A percentile compares a stretch with the other conserved stretches of the same genome.
phyloP scores from a whole-genome alignment of 345 rosid species.

The Lepidium africanum region DNA sequence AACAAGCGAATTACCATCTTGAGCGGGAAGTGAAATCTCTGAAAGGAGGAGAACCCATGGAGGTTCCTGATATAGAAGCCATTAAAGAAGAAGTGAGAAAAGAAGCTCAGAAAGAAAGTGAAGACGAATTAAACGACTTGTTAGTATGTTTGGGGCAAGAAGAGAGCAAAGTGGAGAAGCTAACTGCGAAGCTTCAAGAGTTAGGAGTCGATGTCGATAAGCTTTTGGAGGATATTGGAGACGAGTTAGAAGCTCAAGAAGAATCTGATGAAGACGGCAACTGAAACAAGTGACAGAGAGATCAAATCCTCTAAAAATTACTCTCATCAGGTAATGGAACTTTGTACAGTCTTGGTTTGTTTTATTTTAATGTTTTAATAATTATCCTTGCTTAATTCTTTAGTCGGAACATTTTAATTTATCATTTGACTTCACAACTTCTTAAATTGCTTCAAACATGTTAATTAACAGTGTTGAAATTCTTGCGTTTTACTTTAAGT shows the following conservation, averaged over 20 bases:
- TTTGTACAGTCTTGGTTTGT: constrained; percentile 12
- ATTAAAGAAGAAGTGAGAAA: constrained; percentile 80
- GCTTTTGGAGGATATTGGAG: constrained; percentile 86
- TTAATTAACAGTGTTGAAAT: neutral
- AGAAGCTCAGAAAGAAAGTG: constrained; percentile 95
- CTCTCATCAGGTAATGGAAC: constrained; percentile 7
- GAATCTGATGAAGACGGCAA: constrained; percentile 58
- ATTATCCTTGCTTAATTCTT: neutral
- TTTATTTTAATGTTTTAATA: neutral
- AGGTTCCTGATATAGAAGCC: constrained; percentile 48
- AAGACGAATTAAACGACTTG: constrained; percentile 86
- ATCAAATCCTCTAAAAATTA: neutral
- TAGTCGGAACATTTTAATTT: neutral
- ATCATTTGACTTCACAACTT: neutral
- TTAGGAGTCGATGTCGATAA: constrained; percentile 82
- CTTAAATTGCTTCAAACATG: neutral
- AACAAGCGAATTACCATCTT: constrained; percentile 66
- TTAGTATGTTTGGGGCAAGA: constrained; percentile 98
- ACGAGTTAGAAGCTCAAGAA: constrained; percentile 66
- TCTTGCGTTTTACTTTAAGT: neutral
- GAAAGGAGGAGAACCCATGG: constrained; percentile 48
- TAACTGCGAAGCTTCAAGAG: constrained; percentile 61
- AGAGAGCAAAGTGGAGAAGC: constrained; percentile 88
- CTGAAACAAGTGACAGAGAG: constrained; percentile 16
- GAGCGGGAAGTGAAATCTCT: constrained; percentile 71